Evolutionary conservation across 2,329 filamentous ascomycete species (phyloP).

Genomic region (Trichoderma sp.): DNA sequence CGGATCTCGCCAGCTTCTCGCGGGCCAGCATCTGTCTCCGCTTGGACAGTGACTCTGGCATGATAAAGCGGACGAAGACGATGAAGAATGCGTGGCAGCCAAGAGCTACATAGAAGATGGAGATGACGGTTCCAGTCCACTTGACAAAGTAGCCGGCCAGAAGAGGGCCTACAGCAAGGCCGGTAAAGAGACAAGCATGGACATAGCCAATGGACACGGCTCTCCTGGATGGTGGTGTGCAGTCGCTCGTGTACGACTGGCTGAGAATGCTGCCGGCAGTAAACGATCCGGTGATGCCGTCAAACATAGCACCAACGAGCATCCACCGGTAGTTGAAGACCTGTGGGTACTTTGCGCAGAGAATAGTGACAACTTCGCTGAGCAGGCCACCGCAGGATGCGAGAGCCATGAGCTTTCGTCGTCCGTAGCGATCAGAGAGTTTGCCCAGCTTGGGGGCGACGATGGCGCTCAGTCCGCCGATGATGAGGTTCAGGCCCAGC

Average conservation of each 20-base stretch:
- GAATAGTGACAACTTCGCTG: slow-evolving; percentile 72
- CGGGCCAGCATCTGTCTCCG: slow-evolving; percentile 67
- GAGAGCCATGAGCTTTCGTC: slow-evolving; percentile 69
- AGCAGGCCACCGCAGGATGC: slow-evolving; percentile 71
- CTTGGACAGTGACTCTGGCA: slow-evolving; percentile 82
- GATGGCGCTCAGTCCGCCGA: slow-evolving; percentile 75
- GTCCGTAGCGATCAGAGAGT: slow-evolving; percentile 82
- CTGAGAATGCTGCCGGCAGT: slow-evolving; percentile 73
- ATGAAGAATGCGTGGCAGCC: slow-evolving; percentile 73
- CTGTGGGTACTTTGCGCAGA: slow-evolving; percentile 73
- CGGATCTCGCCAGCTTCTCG: slow-evolving; percentile 58
- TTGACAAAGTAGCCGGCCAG: slow-evolving; percentile 77
- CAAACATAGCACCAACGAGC: slow-evolving; percentile 70
- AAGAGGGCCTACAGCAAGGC: slow-evolving; percentile 84
- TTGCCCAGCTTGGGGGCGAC: slow-evolving; percentile 79
- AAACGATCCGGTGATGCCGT: slow-evolving; percentile 86
- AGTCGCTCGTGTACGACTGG: slow-evolving; percentile 87
- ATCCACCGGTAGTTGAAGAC: slow-evolving; percentile 74
- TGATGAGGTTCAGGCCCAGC: slow-evolving; percentile 69
- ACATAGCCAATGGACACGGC: slow-evolving; percentile 86
- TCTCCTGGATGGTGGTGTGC: slow-evolving; percentile 73
- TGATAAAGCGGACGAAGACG: slow-evolving; percentile 63
- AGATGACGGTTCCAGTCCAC: slow-evolving; percentile 68
- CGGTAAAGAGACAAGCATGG: slow-evolving; percentile 82
- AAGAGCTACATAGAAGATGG: slow-evolving; percentile 81